phyloP scores from a whole-genome alignment of 2,329 filamentous ascomycete species.

The Verticillium nonalfalfae region DNA sequence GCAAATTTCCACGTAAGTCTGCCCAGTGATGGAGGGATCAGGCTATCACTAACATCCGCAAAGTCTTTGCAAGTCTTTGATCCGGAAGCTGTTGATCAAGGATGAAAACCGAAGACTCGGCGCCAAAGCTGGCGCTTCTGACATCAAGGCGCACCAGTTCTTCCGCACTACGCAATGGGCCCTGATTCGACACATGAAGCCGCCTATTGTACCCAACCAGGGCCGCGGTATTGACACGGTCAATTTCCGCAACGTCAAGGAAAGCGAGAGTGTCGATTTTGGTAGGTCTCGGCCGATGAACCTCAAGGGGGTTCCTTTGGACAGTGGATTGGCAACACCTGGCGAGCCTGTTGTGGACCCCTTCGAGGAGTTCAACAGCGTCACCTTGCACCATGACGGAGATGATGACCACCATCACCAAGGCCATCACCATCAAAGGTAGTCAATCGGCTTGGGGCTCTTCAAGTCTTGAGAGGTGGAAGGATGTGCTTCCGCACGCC shows the following conservation, averaged over 20 bases:
- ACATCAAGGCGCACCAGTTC: constrained; percentile 94
- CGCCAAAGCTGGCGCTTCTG: constrained; percentile 88
- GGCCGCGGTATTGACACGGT: constrained; percentile 87
- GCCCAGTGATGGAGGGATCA: not conserved
- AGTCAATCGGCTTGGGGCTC: not conserved
- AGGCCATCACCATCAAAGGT: constrained; percentile 10
- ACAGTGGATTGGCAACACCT: constrained; percentile 79
- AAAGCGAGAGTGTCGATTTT: constrained; percentile 90
- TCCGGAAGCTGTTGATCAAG: constrained; percentile 95
- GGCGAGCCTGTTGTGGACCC: constrained; percentile 79
- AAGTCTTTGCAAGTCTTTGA: constrained; percentile 92
- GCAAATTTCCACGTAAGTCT: constrained; percentile 82
- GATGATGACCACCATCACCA: constrained; percentile 53
- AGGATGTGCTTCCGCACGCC: not conserved
- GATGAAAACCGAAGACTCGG: constrained; percentile 91
- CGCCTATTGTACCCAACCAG: constrained; percentile 89
- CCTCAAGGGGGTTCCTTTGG: constrained; percentile 75
- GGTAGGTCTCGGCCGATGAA: constrained; percentile 48
- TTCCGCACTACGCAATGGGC: constrained; percentile 97
- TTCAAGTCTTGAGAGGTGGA: not conserved
- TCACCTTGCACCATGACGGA: constrained; percentile 93
- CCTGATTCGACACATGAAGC: constrained; percentile 93
- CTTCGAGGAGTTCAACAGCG: constrained; percentile 98
- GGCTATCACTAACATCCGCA: constrained; percentile 8
- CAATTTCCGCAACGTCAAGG: constrained; percentile 97